These are phyloP conservation scores for Debaryomycetaceae sp. DNA, from an alignment of 1,139 yeast genomes.

Conservation along the genomic window DNA sequence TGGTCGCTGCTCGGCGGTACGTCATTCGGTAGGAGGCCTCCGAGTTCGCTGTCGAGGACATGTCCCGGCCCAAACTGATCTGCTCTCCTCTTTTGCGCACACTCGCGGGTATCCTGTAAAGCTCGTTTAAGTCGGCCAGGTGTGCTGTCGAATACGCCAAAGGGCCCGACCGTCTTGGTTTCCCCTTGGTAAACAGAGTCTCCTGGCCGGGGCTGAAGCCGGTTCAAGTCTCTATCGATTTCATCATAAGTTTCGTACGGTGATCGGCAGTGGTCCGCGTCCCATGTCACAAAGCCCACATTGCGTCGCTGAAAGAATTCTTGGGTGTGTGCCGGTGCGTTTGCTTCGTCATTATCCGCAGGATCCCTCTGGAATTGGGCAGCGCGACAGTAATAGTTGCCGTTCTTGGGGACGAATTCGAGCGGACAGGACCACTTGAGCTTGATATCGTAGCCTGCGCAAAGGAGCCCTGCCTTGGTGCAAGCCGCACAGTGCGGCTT, in stretches of 20 bases:
- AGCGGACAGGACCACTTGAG: constrained; percentile 65
- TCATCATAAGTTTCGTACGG: constrained; percentile 69
- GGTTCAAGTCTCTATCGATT: constrained; percentile 62
- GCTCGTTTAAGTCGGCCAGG: constrained; percentile 1
- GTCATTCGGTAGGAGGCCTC: not conserved
- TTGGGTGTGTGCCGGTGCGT: constrained; percentile 14
- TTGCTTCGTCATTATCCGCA: constrained; percentile 5
- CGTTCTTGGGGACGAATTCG: constrained; percentile 26
- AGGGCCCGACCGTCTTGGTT: constrained; percentile 64
- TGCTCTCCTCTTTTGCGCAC: not conserved
- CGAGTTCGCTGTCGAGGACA: no score
- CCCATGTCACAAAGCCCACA: constrained; percentile 68
- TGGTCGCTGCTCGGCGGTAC: constrained; percentile 17
- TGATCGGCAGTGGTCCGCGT: constrained; percentile 19
- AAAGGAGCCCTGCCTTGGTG: constrained; percentile 37
- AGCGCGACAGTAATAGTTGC: constrained; percentile 16
- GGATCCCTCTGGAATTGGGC: constrained; percentile 17
- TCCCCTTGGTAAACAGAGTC: constrained; percentile 21
- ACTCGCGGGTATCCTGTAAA: not conserved
- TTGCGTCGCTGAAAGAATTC: constrained; percentile 58
- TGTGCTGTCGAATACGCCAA: constrained; percentile 53
- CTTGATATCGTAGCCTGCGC: constrained; percentile 79
- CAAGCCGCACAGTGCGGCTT: constrained; percentile 37
- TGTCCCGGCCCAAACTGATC: not conserved
- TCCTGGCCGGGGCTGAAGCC: constrained; percentile 44